Evolutionary conservation across 805 yeast genomes (phyloP).

Genomic region (Lachancea dasiensis): DNA sequence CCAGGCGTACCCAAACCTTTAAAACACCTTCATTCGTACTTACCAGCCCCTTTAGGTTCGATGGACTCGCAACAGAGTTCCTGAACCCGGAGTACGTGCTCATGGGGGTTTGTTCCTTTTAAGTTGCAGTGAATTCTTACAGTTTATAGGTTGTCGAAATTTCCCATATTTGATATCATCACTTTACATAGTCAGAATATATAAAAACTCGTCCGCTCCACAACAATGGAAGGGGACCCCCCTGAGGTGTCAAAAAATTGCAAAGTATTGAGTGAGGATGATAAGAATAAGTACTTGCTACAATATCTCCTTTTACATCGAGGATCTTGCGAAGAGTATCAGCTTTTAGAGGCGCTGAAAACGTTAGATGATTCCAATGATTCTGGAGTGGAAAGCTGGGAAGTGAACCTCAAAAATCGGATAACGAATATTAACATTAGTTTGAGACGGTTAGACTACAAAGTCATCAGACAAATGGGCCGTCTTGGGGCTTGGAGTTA

Average conservation of each 20-base stretch:
- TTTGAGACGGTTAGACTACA: constrained; percentile 19
- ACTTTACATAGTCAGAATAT: too few species aligned
- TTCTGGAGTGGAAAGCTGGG: too few species aligned
- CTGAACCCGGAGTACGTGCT: constrained; percentile 1
- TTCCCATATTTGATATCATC: too few species aligned
- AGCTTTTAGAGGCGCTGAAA: constrained; percentile 16
- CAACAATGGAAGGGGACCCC: neutral
- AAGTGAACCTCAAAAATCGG: constrained; percentile 10
- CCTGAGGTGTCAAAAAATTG: neutral
- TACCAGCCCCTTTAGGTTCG: neutral
- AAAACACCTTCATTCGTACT: neutral
- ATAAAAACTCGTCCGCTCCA: neutral
- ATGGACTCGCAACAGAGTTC: constrained; percentile 5
- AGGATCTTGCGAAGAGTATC: constrained; percentile 25
- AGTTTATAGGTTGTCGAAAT: neutral
- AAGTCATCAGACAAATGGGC: constrained; percentile 18
- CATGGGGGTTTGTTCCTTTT: neutral
- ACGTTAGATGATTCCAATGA: constrained; percentile 6
- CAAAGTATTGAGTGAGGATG: constrained; percentile 1
- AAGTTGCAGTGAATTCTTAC: neutral
- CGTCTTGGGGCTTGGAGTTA: constrained; percentile 26
- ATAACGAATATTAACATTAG: constrained; percentile 21
- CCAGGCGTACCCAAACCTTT: constrained; percentile 8
- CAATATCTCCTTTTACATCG: constrained; percentile 22
- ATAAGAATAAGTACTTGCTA: constrained; percentile 12